A percentile compares a stretch with the other conserved stretches of the same genome.
Evolutionary conservation across 1,284 basidiomycete genomes (phyloP).

Genomic region (Dichomitus squalens): DNA sequence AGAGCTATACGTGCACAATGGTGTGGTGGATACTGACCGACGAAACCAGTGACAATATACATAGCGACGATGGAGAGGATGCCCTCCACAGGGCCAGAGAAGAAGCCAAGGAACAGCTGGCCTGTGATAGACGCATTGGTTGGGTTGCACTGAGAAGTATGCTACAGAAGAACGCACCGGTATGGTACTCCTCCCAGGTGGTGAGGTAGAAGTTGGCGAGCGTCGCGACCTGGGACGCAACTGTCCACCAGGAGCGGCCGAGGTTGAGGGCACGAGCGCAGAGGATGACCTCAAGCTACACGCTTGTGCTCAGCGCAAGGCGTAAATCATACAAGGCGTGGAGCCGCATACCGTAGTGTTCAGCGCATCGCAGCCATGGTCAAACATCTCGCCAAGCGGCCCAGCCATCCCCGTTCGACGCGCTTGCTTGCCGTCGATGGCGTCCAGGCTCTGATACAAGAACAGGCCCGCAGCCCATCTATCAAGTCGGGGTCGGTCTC

Average conservation of each 20-base stretch:
- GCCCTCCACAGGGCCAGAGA: constrained; percentile 96
- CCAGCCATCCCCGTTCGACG: constrained; percentile 94
- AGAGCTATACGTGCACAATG: neutral
- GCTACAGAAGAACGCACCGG: constrained; percentile 49
- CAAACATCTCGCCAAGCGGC: constrained; percentile 95
- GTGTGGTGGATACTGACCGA: constrained; percentile 51
- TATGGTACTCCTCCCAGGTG: constrained; percentile 99
- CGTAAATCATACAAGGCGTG: neutral
- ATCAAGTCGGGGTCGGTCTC: neutral
- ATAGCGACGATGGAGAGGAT: constrained; percentile 86
- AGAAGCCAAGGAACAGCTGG: constrained; percentile 87
- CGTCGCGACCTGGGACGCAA: constrained; percentile 84
- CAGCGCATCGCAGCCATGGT: constrained; percentile 93
- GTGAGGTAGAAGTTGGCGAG: constrained; percentile 95
- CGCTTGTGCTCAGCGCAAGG: neutral
- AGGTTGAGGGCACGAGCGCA: constrained; percentile 87
- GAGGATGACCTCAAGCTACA: constrained; percentile 83
- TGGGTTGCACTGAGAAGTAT: neutral
- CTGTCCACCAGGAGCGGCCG: constrained; percentile 95
- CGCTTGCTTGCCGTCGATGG: constrained; percentile 94
- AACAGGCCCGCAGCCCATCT: constrained; percentile 92
- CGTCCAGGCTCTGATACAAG: constrained; percentile 89
- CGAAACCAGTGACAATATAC: constrained; percentile 78
- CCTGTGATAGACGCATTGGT: constrained; percentile 42
- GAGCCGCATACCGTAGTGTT: constrained; percentile 81